phyloP scores from a whole-genome alignment of 164 flowering plant species.

The Brasenia schreberi region DNA sequence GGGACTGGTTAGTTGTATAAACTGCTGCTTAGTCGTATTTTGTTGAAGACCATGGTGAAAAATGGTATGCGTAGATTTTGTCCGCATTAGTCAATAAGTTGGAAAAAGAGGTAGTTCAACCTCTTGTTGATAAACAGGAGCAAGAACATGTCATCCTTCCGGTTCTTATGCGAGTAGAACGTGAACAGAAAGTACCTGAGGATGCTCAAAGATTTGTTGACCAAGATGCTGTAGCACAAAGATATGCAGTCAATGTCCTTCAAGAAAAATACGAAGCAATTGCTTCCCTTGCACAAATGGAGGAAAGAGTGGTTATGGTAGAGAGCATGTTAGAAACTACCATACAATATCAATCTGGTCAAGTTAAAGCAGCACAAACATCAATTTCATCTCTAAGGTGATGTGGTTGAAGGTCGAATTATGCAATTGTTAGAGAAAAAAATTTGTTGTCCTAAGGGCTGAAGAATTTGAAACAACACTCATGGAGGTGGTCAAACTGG shows the following conservation, averaged over 20 bases:
- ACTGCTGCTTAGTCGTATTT: no score
- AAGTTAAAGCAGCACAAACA: slow-evolving; percentile 53
- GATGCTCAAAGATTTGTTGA: slow-evolving; percentile 92
- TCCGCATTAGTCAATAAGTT: slow-evolving; percentile 85
- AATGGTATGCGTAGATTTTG: no score
- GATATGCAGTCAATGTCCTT: slow-evolving; percentile 75
- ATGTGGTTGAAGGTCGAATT: no score
- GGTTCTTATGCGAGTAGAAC: slow-evolving; percentile 97
- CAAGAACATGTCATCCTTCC: slow-evolving; percentile 92
- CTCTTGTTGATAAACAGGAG: slow-evolving; percentile 80
- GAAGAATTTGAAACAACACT: no score
- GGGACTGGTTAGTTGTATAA: no score
- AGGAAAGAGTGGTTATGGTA: slow-evolving; percentile 87
- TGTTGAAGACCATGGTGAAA: no score
- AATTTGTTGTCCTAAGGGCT: no score
- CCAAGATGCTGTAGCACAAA: slow-evolving; percentile 90
- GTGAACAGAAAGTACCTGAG: slow-evolving; percentile 85
- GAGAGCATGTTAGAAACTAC: slow-evolving; percentile 97
- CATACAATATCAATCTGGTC: slow-evolving; percentile 86
- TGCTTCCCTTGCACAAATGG: no score
- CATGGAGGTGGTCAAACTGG: no score
- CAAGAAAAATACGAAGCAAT: slow-evolving; percentile 87
- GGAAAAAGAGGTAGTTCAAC: slow-evolving; percentile 57
- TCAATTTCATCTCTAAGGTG: slow-evolving; percentile 62
- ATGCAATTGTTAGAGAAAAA: no score